Conservation (phyloP, 2,329 filamentous ascomycete genomes). For the Fusarium domesticum region DNA sequence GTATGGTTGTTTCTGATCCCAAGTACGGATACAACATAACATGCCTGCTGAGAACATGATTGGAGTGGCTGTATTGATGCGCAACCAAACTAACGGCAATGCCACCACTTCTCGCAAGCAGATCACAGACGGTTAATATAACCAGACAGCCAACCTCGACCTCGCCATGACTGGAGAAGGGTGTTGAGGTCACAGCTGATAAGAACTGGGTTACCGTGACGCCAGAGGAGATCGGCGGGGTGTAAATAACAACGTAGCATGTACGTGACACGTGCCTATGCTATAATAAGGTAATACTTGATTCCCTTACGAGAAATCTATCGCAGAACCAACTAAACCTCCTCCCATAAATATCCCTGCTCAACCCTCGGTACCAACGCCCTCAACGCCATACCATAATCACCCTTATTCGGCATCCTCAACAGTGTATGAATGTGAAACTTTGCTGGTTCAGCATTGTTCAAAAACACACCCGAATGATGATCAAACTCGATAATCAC, state of each 20-base stretch:
- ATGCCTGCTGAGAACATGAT: slow-evolving; percentile 44
- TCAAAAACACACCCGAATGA: slow-evolving; percentile 74
- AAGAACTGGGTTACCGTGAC: slow-evolving; percentile 45
- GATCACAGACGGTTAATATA: slow-evolving; percentile 37
- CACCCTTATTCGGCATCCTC: slow-evolving; percentile 69
- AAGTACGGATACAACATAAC: slow-evolving; percentile 47
- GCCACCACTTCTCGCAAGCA: slow-evolving; percentile 40
- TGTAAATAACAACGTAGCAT: too few species aligned
- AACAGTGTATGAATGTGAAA: slow-evolving; percentile 77
- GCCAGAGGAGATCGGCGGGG: slow-evolving; percentile 40
- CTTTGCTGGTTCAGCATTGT: slow-evolving; percentile 68
- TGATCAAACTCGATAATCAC: slow-evolving; percentile 76
- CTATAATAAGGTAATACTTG: too few species aligned
- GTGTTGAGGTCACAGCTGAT: slow-evolving; percentile 39
- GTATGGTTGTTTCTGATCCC: slow-evolving; percentile 45
- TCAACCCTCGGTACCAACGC: slow-evolving; percentile 34
- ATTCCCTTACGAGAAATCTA: too few species aligned
- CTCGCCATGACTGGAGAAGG: slow-evolving; percentile 37
- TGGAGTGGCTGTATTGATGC: slow-evolving; percentile 40
- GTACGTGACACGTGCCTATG: too few species aligned
- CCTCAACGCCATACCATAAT: slow-evolving; percentile 63
- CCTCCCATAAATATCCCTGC: slow-evolving; percentile 26
- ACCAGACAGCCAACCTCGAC: slow-evolving; percentile 37
- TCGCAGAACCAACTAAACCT: too few species aligned
- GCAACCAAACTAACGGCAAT: slow-evolving; percentile 26